These are phyloP conservation scores for Fusarium humuli DNA, from an alignment of 2,329 filamentous ascomycete genomes.

Conservation along the genomic window DNA sequence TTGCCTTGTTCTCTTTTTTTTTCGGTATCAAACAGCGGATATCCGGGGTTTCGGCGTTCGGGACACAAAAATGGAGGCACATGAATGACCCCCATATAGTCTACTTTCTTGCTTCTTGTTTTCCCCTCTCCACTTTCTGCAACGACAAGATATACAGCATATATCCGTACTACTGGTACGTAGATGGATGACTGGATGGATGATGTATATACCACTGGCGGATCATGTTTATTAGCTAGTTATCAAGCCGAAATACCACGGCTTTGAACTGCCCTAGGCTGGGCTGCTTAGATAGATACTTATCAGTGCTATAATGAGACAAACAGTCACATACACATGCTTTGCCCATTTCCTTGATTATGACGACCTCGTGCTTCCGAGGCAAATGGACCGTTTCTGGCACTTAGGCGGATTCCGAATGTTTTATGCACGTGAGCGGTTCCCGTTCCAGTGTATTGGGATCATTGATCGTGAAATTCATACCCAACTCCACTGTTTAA, in stretches of 20 bases:
- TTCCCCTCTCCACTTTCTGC: slow-evolving; percentile 22
- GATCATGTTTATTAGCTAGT: slow-evolving; percentile 7
- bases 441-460: neutral
- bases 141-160: slow-evolving; percentile 1
- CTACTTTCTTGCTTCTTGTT: neutral
- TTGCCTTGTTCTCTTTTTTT: neutral
- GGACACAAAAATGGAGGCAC: slow-evolving; percentile 17
- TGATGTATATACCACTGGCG: slow-evolving; percentile 29
- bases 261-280: neutral
- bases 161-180: slow-evolving; percentile 9
- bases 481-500: slow-evolving; percentile 10
- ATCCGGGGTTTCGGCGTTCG: slow-evolving; percentile 31
- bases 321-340: slow-evolving; percentile 13
- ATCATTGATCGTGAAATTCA: neutral
- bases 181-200: slow-evolving; percentile 27
- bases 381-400: neutral
- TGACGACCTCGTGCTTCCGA: slow-evolving; percentile 11
- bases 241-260: neutral
- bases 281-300: slow-evolving; percentile 25
- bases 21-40: slow-evolving; percentile 20
- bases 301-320: slow-evolving; percentile 23
- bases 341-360: neutral
- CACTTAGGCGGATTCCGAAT: neutral
- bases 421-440: slow-evolving; percentile 4
- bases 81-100: slow-evolving; percentile 4